Percentiles rank a stretch among this genome's conserved stretches.
phyloP scores from a whole-genome alignment of 805 yeast genomes.

The Suhomyces faveliae region DNA sequence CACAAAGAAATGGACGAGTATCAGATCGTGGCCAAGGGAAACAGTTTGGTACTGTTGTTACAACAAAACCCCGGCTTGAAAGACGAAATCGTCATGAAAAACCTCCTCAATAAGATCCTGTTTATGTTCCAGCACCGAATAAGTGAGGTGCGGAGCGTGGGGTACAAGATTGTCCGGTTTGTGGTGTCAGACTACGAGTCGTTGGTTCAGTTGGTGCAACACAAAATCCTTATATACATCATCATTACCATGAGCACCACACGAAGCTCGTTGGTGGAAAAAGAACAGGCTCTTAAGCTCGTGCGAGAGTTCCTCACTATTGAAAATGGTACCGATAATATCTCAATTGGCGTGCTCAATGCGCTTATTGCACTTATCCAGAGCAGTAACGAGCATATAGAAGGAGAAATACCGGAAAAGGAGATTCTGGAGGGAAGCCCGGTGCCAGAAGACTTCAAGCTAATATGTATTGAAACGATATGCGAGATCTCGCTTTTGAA shows the following conservation, averaged over 20 bases:
- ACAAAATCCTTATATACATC: conserved; percentile 61
- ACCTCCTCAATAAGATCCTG: conserved; percentile 58
- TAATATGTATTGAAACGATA: conserved; percentile 43
- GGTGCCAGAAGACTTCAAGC: conserved; percentile 35
- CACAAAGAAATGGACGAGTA: conserved; percentile 50
- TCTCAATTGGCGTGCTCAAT: conserved; percentile 63
- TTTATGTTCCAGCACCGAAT: conserved; percentile 56
- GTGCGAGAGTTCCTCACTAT: conserved; percentile 60
- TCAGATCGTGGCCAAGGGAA: conserved; percentile 56
- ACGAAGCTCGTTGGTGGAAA: conserved; percentile 53
- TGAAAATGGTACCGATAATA: conserved; percentile 46
- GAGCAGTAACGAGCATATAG: conserved; percentile 7
- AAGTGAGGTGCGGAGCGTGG: conserved; percentile 68
- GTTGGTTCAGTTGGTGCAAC: conserved; percentile 48
- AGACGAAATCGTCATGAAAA: conserved; percentile 59
- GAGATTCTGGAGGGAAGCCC: not conserved
- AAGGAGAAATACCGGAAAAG: not conserved
- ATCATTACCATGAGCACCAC: conserved; percentile 65
- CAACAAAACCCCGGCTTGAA: conserved; percentile 58
- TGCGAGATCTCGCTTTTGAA: conserved; percentile 38
- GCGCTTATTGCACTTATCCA: conserved; percentile 46
- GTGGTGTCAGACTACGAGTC: conserved; percentile 56
- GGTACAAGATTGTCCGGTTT: conserved; percentile 70
- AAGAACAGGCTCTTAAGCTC: conserved; percentile 74
- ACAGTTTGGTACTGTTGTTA: conserved; percentile 59